Conservation (phyloP, 164 flowering plant genomes). For the Umbilicus rupestris region DNA sequence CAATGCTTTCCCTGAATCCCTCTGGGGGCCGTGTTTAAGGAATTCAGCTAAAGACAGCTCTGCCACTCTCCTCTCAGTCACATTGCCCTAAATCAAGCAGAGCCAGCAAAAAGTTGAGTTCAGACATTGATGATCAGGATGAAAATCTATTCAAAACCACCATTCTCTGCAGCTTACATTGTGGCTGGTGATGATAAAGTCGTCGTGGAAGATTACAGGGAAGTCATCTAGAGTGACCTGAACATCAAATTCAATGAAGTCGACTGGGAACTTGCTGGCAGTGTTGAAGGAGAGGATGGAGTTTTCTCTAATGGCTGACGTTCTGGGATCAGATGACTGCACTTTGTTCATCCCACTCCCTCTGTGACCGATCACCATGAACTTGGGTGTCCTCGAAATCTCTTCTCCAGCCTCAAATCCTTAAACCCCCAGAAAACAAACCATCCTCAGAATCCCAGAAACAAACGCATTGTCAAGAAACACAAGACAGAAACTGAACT, state of each 20-base stretch:
- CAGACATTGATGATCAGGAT: neutral
- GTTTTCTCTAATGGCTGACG: slow-evolving; percentile 33
- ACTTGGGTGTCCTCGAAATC: slow-evolving; percentile 16
- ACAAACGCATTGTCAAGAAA: neutral
- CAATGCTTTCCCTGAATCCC: slow-evolving; percentile 53
- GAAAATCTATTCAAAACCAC: neutral
- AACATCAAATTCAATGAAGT: slow-evolving; percentile 44
- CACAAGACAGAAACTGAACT: no score
- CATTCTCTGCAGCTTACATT: slow-evolving; percentile 25
- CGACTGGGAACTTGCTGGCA: slow-evolving; percentile 29
- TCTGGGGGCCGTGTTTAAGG: slow-evolving; percentile 65
- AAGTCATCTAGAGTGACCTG: slow-evolving; percentile 21
- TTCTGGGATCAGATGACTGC: slow-evolving; percentile 26
- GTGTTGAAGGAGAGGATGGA: slow-evolving; percentile 32
- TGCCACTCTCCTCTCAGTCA: slow-evolving; percentile 62
- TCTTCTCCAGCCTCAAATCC: neutral
- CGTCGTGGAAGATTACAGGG: slow-evolving; percentile 28
- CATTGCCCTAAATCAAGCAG: slow-evolving; percentile 36
- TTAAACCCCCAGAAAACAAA: neutral
- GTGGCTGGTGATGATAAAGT: slow-evolving; percentile 39
- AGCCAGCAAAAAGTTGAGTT: neutral
- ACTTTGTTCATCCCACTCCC: slow-evolving; percentile 37
- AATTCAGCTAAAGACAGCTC: slow-evolving; percentile 55
- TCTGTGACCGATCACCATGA: slow-evolving; percentile 35
- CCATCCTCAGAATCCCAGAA: neutral